Percentiles rank a stretch among this genome's conserved stretches.
Conservation (phyloP, 495 filamentous ascomycete species). For the Opeltia flavorubescens region DNA sequence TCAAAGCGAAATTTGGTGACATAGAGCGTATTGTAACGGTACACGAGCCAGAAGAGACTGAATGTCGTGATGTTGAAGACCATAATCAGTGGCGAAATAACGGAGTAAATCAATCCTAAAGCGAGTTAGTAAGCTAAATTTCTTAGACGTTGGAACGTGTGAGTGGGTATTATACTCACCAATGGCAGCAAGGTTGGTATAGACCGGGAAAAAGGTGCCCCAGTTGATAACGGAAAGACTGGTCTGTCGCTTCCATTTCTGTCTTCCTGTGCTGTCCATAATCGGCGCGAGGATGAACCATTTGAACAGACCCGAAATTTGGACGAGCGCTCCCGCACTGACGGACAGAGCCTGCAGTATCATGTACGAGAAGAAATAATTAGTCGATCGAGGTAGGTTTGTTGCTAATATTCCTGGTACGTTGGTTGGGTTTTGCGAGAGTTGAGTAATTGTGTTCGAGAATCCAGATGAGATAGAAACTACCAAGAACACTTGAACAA, state of each 20-base stretch:
- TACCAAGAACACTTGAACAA: slow-evolving; percentile 88
- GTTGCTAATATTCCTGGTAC: slow-evolving; percentile 58
- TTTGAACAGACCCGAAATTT: slow-evolving; percentile 57
- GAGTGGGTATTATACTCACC: slow-evolving; percentile 29
- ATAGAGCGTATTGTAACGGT: slow-evolving; percentile 93
- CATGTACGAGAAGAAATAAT: slow-evolving; percentile 99
- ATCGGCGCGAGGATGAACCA: slow-evolving; percentile 72
- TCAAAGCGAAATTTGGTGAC: slow-evolving; percentile 84
- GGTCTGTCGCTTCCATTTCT: slow-evolving; percentile 79
- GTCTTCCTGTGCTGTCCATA: slow-evolving; percentile 72
- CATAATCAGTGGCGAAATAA: slow-evolving; percentile 81
- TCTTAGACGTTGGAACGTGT: no score
- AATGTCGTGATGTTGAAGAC: slow-evolving; percentile 93
- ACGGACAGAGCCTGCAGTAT: slow-evolving; percentile 83
- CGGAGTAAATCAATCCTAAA: slow-evolving; percentile 67
- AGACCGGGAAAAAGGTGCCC: slow-evolving; percentile 90
- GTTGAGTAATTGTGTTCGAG: slow-evolving; percentile 42
- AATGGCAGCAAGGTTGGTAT: slow-evolving; percentile 90
- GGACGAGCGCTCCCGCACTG: slow-evolving; percentile 81
- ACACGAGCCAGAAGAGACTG: slow-evolving; percentile 85
- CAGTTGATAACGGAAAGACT: slow-evolving; percentile 66
- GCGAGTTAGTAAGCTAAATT: slow-evolving; percentile 7
- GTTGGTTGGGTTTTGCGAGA: slow-evolving; percentile 17
- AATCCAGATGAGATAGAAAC: slow-evolving; percentile 79
- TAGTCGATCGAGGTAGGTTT: slow-evolving; percentile 77